phyloP scores from a whole-genome alignment of 1,284 basidiomycete genomes.

The Tetrapyrgos nigripes region DNA sequence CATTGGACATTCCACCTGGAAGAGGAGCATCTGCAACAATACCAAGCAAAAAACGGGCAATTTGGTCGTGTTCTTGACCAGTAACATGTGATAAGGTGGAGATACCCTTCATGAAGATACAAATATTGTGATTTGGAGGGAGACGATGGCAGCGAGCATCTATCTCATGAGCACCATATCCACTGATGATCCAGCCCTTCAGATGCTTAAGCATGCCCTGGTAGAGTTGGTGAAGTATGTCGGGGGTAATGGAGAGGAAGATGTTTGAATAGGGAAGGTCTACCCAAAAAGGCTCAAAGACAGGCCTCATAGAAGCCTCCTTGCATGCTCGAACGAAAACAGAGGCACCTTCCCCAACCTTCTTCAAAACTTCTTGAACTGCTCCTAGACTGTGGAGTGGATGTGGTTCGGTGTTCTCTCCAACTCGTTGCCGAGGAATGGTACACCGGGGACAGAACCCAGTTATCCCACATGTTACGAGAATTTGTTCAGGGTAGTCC shows the following conservation, averaged over 20 bases:
- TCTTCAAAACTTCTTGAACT: background rate
- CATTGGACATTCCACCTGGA: constrained; percentile 10
- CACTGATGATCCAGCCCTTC: constrained; percentile 5
- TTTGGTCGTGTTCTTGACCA: constrained; percentile 36
- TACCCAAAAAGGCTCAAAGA: constrained; percentile 4
- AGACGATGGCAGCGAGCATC: constrained; percentile 35
- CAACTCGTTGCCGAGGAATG: background rate
- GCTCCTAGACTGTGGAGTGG: background rate
- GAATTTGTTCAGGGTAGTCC: constrained; percentile 37
- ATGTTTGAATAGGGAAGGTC: constrained; percentile 5
- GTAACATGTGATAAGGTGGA: constrained; percentile 30
- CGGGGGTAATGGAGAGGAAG: constrained; percentile 1
- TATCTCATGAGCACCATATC: constrained; percentile 25
- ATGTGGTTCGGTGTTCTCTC: background rate
- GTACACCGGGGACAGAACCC: constrained; percentile 29
- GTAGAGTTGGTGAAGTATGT: constrained; percentile 7
- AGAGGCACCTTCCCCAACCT: background rate
- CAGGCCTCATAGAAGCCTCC: background rate
- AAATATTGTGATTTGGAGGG: constrained; percentile 38
- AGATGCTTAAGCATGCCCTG: constrained; percentile 25
- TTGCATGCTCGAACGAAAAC: background rate
- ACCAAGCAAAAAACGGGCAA: constrained; percentile 37
- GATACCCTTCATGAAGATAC: constrained; percentile 44
- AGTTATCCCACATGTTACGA: constrained; percentile 26
- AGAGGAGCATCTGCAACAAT: constrained; percentile 22